A percentile compares a stretch with the other conserved stretches of the same genome.
Evolutionary conservation across 2,329 filamentous ascomycete genomes (phyloP).

Genomic region (Penicillium sp.): DNA sequence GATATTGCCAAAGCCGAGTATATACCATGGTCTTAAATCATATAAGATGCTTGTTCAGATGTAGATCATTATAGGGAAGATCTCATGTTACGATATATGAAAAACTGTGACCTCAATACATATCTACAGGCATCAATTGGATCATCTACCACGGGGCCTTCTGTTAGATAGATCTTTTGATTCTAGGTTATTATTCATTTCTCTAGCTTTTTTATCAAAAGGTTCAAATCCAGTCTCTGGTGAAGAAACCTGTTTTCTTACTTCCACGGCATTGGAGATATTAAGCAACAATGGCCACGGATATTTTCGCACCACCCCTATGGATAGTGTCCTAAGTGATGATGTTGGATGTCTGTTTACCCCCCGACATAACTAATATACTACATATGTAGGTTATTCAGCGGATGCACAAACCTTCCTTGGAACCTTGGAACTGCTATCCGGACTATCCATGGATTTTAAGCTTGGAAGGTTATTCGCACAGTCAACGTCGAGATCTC

Average conservation of each 20-base stretch:
- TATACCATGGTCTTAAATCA: slow-evolving; percentile 14
- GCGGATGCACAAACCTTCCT: too few species aligned
- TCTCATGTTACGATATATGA: slow-evolving; percentile 19
- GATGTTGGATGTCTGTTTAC: too few species aligned
- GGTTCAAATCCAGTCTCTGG: too few species aligned
- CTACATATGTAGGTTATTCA: too few species aligned
- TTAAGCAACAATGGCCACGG: too few species aligned
- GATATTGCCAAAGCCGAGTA: slow-evolving; percentile 21
- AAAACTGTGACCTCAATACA: slow-evolving; percentile 17
- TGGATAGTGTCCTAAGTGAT: too few species aligned
- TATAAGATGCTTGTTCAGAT: slow-evolving; percentile 16
- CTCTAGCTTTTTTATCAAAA: slow-evolving; percentile 13
- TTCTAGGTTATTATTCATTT: slow-evolving; percentile 39
- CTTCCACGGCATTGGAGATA: too few species aligned
- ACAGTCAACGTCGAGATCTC: slow-evolving; percentile 13
- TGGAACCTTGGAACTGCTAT: not conserved
- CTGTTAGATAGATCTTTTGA: slow-evolving; percentile 37
- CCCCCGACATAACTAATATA: too few species aligned
- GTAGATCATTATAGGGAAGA: slow-evolving; percentile 15
- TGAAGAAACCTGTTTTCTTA: too few species aligned
- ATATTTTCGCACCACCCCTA: too few species aligned
- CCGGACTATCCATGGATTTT: slow-evolving; percentile 3
- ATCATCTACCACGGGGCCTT: slow-evolving; percentile 46
- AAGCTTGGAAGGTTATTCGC: not conserved
- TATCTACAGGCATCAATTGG: slow-evolving; percentile 21